Base-by-base conservation (phyloP, 208 protist genomes). In the Leishmania tarentolae region DNA sequence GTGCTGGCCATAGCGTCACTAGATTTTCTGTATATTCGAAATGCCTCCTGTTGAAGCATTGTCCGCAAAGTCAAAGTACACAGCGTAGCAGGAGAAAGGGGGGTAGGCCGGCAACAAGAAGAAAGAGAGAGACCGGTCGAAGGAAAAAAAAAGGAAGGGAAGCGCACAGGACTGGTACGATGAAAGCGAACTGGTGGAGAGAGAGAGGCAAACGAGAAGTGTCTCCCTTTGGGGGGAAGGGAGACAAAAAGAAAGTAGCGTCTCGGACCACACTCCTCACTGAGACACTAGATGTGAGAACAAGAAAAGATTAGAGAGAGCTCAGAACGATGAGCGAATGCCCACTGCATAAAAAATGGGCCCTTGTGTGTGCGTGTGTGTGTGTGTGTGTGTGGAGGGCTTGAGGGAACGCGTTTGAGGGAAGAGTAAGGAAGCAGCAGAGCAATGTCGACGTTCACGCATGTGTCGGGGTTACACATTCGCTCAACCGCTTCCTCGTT, bases 31-130 rank as follows among this genome's bases (percentile, higher is more conserved):
- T 65, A 77, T 91, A 88, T 91, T 85, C 87, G 83, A 85, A 87
- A 91, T 19, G 70, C 87, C 61, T 88, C 87, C 56, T 80, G 84
- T 53, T 83, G 50, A 59, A 83, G 28, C 82, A 83, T 80, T 15
- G 13, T 53, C 46, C 37, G 9, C 6, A 0, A 40, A 24, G 19
- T 9, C 50, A 31, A 61, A 75, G 9, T 28, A 66, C 59, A 61
- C 71, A 47, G 17, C 3, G 44, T 53, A 31, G 56, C 53, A 35
- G 31, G 63, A 56, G 59, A 79, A 11, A 72, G 44, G 59, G 17
- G 40, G 68, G 47, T 11, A 73, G n/a, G 21, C 7, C 66, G 35
- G 47, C 13, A 78, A 63, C 13, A 78, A 63, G 24, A 24, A n/a
- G 52, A 19, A 3, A 35, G 31, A 15, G n/a, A 44, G 35, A 11